These are phyloP conservation scores for Neurospora sp. DNA, from an alignment of 495 filamentous ascomycete genomes.

Conservation along the genomic window DNA sequence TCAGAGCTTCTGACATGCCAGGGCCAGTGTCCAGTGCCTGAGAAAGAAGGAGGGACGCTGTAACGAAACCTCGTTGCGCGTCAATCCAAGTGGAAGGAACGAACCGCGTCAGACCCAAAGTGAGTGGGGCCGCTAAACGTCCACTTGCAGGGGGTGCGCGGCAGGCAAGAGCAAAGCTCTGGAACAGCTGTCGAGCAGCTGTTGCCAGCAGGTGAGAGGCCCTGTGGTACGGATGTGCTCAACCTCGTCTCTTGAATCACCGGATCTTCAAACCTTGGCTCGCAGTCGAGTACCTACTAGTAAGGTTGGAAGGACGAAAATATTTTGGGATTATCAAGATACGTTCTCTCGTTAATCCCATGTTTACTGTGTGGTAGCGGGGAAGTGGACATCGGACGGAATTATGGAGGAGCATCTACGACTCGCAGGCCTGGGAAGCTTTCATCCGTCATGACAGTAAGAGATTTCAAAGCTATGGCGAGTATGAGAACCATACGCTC, in stretches of 20 bases:
- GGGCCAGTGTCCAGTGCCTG: background rate
- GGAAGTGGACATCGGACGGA: background rate
- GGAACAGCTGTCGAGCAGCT: background rate
- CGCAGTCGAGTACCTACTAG: background rate
- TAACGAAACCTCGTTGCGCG: background rate
- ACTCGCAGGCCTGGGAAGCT: background rate
- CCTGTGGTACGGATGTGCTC: background rate
- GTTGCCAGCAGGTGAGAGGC: background rate
- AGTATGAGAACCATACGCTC: background rate
- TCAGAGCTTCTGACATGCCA: background rate
- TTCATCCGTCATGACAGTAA: background rate
- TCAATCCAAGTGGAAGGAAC: background rate
- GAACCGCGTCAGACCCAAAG: background rate
- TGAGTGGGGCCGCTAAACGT: background rate
- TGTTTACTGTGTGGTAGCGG: background rate
- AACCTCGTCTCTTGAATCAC: background rate
- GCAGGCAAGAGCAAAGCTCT: background rate
- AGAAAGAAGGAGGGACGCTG: background rate
- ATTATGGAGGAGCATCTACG: background rate
- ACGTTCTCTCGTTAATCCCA: background rate
- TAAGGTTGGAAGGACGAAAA: background rate
- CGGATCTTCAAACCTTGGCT: background rate
- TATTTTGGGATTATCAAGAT: background rate
- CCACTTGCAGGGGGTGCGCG: background rate
- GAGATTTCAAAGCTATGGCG: background rate